phyloP scores from a whole-genome alignment of 2,329 filamentous ascomycete species.

The Sporothrix curviconia region DNA sequence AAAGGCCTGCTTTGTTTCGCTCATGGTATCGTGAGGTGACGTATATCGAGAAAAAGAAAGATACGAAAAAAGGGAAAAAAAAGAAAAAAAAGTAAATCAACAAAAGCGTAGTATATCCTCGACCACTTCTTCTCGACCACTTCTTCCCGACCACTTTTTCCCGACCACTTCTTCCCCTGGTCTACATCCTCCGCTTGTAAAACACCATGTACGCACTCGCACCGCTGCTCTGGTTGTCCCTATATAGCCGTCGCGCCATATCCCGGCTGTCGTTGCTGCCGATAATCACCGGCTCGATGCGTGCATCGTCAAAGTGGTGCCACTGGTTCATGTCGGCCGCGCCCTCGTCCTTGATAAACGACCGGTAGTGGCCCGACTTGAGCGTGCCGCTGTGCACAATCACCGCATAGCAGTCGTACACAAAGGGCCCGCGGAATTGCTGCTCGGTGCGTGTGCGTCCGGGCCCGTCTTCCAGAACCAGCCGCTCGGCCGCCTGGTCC shows the following conservation, averaged over 20 bases:
- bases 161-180: too few species aligned
- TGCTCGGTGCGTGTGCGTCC: slow-evolving; percentile 25
- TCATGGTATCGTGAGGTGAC: slow-evolving; percentile 12
- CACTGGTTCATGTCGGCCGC: slow-evolving; percentile 30
- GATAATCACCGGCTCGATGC: slow-evolving; percentile 19
- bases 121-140: too few species aligned
- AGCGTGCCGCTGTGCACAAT: slow-evolving; percentile 68
- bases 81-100: background rate
- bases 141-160: too few species aligned
- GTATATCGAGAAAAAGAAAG: background rate
- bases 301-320: slow-evolving; percentile 43
- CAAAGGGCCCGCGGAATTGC: slow-evolving; percentile 49
- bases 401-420: slow-evolving; percentile 82
- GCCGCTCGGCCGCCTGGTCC: slow-evolving; percentile 5
- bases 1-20: background rate
- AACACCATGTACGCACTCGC: slow-evolving; percentile 22
- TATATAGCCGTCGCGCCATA: slow-evolving; percentile 20
- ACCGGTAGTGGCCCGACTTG: slow-evolving; percentile 73
- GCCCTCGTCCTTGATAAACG: slow-evolving; percentile 56
- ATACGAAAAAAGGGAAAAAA: background rate
- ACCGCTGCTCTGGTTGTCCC: slow-evolving; percentile 14
- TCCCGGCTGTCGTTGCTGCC: slow-evolving; percentile 20
- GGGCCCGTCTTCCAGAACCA: slow-evolving; percentile 32
- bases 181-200: slow-evolving; percentile 18
- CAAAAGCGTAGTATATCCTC: too few species aligned